Base-by-base conservation (phyloP, 2,329 filamentous ascomycete species). In the Fusarium continuum region DNA sequence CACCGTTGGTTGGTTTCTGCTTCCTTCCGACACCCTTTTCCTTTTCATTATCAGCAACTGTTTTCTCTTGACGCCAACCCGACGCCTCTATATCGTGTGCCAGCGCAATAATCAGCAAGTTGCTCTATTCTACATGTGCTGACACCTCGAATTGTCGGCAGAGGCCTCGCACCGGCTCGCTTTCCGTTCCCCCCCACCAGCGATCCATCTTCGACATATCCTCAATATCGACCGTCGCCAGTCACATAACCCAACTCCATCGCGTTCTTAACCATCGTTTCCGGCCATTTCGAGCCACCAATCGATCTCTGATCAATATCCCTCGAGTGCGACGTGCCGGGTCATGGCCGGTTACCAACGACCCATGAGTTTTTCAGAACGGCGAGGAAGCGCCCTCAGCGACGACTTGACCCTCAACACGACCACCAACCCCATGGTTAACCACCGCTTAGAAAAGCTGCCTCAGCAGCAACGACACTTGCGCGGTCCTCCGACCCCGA, bases 401-500 rank as follows among this genome's bases (percentile, higher is more conserved):
- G 86, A 88, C 55, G 86, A 88, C 46, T 73, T 88, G 64, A 82
- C 80, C 14, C 78, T 89, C 61, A 80, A 80, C 59, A 83, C 81
- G 41, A 78, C 80, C 40, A 78, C 78, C 46, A 82, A 73, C 65
- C 70, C 76, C 58, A 72, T 78, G 55, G 72, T 81, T 50, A 79
- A 78, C 68, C 78, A 80, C 31, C 76, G 79, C 55, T 75, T 84
- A 64, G 83, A 86, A 52, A 88, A 88, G 76, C 67, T 76, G 64
- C 72, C 74, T 16, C 73, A 76, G 65, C 70, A 73, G 56, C 70
- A 73, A 45, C 71, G 72, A 72, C 85, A 66, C 38, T 67, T 79
- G 36, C 77, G 85, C 73, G 87, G 86, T 0, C 87, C 87, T 7
- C 87, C 87, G 17, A 89, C 87, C 3, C 87, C 87, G 11, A 89